A percentile compares a stretch with the other conserved stretches of the same genome.
phyloP scores from a whole-genome alignment of 2,329 filamentous ascomycete species.

The Diatrype stigma region DNA sequence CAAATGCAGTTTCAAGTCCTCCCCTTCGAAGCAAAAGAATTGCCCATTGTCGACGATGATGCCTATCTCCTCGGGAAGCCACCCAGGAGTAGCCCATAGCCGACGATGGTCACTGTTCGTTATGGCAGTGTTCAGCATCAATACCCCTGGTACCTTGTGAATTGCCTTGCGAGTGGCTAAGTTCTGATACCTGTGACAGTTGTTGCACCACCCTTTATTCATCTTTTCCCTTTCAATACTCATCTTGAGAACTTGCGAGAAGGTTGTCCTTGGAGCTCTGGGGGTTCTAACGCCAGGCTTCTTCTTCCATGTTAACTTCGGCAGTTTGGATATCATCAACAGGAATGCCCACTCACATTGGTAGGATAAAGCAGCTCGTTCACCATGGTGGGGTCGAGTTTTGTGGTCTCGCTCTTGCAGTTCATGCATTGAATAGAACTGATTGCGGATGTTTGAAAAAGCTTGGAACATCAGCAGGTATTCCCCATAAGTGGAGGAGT shows the following conservation, averaged over 20 bases:
- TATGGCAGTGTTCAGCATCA: conserved; percentile 82
- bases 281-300: conserved; percentile 45
- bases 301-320: conserved; percentile 26
- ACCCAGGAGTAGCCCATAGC: conserved; percentile 84
- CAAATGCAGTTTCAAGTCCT: conserved; percentile 77
- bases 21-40: conserved; percentile 91
- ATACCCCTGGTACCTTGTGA: conserved; percentile 73
- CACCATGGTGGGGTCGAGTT: conserved; percentile 73
- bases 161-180: conserved; percentile 82
- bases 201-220: conserved; percentile 87
- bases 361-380: conserved; percentile 82
- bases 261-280: conserved; percentile 57
- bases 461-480: conserved; percentile 29
- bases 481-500: not conserved
- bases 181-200: conserved; percentile 86
- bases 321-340: not conserved
- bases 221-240: conserved; percentile 88
- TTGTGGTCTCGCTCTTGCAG: conserved; percentile 81
- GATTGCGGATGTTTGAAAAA: conserved; percentile 66
- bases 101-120: conserved; percentile 67
- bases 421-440: conserved; percentile 78
- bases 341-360: conserved; percentile 30
- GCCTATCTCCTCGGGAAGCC: conserved; percentile 91
- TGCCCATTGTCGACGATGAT: conserved; percentile 88
- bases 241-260: conserved; percentile 87